Evolutionary conservation across 208 protist genomes (phyloP), one percentile per base, ranked within the genome.

Genomic region (Leishmania arabica): DNA sequence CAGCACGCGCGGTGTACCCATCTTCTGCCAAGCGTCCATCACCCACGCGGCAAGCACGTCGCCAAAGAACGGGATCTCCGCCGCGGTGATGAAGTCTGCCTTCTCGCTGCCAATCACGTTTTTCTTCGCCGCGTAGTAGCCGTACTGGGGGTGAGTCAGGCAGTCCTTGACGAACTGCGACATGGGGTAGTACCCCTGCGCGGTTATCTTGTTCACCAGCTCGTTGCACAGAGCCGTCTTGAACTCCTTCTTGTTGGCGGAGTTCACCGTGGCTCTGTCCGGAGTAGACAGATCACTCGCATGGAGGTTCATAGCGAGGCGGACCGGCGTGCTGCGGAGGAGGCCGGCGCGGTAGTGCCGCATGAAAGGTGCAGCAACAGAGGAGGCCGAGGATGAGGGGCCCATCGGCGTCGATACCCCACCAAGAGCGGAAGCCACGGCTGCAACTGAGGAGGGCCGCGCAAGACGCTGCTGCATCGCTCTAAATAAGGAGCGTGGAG

Each of bases 101-200:
- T 91, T 92, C 68, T 96, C 91, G 66, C 83, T 88, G 31, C 95
- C 95, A 71, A 98, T 97, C 58, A 98, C 93, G 79, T 93, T 51
- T 77, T 90, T 89, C 86, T 98, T 98, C 1, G 90, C 71, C 15
- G 91, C 88, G 84, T 98, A 98, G 87, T 98, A 98, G 80, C 95
- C 95, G 71, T 92, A 87, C 78, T 95, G 90, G 3, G 95, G 95
- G 83, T 98, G 92, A 1, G 93, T 96, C 45, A 97, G 88, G 75
- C 93, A 96, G 78, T 98, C 94, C 84, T 97, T 97, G 70, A 98
- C 91, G 90, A 93, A 98, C 84, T 98, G 93, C 70, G 93, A 91
- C 87, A 97, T 88, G 49, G 95, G 92, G 85, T 95, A 96, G 84
- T 94, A 96, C n/a, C 95, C 95, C 75, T 96, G 93, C 42, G 94